Conservation (phyloP, 352 stramenopile genomes). For the Phytophthora melonis region DNA sequence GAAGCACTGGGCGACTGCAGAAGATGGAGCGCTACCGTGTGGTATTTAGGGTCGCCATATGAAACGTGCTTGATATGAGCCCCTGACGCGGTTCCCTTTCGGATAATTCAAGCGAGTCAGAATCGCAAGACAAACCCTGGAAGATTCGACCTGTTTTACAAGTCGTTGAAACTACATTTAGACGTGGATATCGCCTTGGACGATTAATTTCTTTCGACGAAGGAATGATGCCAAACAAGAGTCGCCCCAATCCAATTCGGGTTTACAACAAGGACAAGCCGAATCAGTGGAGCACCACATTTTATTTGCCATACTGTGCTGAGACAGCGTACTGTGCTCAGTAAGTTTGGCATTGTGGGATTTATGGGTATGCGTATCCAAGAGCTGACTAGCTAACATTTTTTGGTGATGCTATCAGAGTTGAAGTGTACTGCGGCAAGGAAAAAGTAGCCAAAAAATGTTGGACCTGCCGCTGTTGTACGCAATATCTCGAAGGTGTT, state of each 20-base stretch:
- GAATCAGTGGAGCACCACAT: constrained; percentile 25
- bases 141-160: background rate
- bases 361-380: constrained; percentile 1
- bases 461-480: background rate
- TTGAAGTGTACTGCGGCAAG: constrained; percentile 19
- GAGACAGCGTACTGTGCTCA: constrained; percentile 18
- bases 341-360: background rate
- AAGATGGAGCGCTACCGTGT: background rate
- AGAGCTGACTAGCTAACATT: background rate
- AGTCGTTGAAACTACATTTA: background rate
- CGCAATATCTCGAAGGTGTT: background rate
- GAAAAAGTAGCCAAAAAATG: background rate
- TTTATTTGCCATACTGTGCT: constrained; percentile 32
- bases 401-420: background rate
- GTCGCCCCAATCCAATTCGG: constrained; percentile 16
- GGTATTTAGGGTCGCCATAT: background rate
- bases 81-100: background rate
- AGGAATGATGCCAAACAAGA: constrained; percentile 23
- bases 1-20: background rate
- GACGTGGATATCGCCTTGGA: background rate
- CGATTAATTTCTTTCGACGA: constrained; percentile 24
- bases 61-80: background rate
- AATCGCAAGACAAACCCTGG: background rate
- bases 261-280: constrained; percentile 31
- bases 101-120: background rate